A percentile compares a stretch with the other conserved stretches of the same genome.
These are phyloP conservation scores for Croton setiger DNA, from an alignment of 441 rosid species.

Conservation along the genomic window DNA sequence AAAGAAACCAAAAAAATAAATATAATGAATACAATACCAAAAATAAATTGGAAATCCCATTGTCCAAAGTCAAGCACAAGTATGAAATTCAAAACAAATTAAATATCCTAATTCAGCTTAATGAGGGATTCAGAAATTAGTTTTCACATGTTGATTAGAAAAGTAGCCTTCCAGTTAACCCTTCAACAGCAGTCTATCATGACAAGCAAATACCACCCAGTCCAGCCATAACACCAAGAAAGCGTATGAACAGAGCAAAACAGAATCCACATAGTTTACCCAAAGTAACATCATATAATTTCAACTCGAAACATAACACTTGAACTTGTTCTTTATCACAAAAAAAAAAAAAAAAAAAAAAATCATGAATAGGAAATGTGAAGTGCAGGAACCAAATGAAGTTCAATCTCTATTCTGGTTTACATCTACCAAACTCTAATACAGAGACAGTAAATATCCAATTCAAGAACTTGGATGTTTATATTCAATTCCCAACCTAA, in stretches of 20 bases:
- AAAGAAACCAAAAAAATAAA: not conserved
- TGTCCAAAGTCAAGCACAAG: not conserved
- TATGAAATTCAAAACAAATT: not conserved
- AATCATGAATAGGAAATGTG: not conserved
- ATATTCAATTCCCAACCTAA: not conserved
- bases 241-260: not conserved
- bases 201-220: not conserved
- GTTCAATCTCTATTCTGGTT: not conserved
- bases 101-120: not conserved
- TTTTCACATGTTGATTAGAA: not conserved
- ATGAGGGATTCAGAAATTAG: not conserved
- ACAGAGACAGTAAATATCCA: not conserved
- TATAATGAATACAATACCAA: not conserved
- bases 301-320: not conserved
- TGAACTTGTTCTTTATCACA: not conserved
- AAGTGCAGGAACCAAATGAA: not conserved
- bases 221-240: not conserved
- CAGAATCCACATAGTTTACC: not conserved
- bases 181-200: not conserved
- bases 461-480: not conserved
- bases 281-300: constrained; percentile 2
- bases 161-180: not conserved
- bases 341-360: no score
- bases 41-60: constrained; percentile 6
- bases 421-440: not conserved